Percentiles rank a stretch among this genome's conserved stretches.
Evolutionary conservation across 1,139 yeast species (phyloP).

Genomic region (Lodderomyces parapsilosis): DNA sequence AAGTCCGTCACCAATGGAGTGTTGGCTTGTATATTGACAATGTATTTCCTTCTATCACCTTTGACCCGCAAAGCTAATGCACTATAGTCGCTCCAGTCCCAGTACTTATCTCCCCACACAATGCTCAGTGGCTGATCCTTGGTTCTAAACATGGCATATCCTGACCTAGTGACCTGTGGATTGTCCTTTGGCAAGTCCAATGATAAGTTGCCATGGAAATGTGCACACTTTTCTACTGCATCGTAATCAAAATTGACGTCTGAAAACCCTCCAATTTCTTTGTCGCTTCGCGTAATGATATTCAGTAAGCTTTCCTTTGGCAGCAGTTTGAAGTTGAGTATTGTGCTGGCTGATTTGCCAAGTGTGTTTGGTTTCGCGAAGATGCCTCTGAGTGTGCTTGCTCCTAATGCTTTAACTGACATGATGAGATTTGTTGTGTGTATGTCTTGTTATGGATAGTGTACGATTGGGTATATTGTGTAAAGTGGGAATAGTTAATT

Average conservation of each 20-base stretch:
- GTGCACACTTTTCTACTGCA: slow-evolving; percentile 43
- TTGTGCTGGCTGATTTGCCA: slow-evolving; percentile 33
- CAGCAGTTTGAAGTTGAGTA: slow-evolving; percentile 56
- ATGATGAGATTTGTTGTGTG: slow-evolving; percentile 17
- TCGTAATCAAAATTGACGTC: slow-evolving; percentile 53
- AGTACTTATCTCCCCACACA: slow-evolving; percentile 45
- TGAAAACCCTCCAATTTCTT: slow-evolving; percentile 76
- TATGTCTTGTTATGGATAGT: no score
- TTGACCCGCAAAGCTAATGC: slow-evolving; percentile 68
- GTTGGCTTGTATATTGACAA: slow-evolving; percentile 79
- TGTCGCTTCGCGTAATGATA: slow-evolving; percentile 64
- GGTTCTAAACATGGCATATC: slow-evolving; percentile 88
- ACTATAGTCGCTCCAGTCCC: slow-evolving; percentile 64
- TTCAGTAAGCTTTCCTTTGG: slow-evolving; percentile 41
- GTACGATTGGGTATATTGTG: no score
- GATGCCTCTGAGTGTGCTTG: slow-evolving; percentile 36
- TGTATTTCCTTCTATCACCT: slow-evolving; percentile 73
- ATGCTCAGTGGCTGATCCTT: slow-evolving; percentile 56
- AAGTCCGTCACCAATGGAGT: slow-evolving; percentile 76
- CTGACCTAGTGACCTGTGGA: slow-evolving; percentile 69
- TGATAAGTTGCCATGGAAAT: slow-evolving; percentile 70
- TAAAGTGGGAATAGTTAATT: no score
- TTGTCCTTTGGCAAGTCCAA: slow-evolving; percentile 71
- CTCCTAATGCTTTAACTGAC: slow-evolving; percentile 47
- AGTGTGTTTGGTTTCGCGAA: slow-evolving; percentile 34